phyloP scores from a whole-genome alignment of 2,329 filamentous ascomycete genomes.

The Botryotinia calthae region DNA sequence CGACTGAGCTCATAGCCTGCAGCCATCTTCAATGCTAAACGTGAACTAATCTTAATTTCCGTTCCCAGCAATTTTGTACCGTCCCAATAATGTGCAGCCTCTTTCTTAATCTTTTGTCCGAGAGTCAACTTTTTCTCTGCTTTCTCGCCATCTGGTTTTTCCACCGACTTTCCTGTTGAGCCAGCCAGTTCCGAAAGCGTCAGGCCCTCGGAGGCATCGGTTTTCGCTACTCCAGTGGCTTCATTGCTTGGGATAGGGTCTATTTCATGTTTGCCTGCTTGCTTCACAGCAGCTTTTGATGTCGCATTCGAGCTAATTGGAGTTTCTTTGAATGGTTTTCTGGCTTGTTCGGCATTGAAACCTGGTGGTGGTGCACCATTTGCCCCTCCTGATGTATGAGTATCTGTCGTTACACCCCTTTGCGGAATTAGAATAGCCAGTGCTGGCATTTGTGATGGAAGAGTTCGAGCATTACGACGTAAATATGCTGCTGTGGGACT shows the following conservation, averaged over 20 bases:
- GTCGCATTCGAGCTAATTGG: slow-evolving; percentile 36
- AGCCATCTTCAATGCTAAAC: slow-evolving; percentile 93
- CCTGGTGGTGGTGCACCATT: slow-evolving; percentile 63
- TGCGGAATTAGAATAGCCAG: slow-evolving; percentile 57
- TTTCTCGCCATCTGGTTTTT: slow-evolving; percentile 64
- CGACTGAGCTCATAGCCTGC: slow-evolving; percentile 95
- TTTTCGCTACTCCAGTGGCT: slow-evolving; percentile 37
- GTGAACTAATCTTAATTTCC: slow-evolving; percentile 89
- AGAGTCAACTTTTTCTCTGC: slow-evolving; percentile 84
- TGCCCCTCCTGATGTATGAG: slow-evolving; percentile 48
- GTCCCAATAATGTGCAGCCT: slow-evolving; percentile 94
- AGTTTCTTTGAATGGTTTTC: slow-evolving; percentile 54
- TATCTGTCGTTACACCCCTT: slow-evolving; percentile 58
- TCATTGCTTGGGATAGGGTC: slow-evolving; percentile 30
- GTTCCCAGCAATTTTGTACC: slow-evolving; percentile 91
- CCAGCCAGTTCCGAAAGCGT: slow-evolving; percentile 60
- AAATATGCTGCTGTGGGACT: slow-evolving; percentile 36
- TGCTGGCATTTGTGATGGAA: slow-evolving; percentile 43
- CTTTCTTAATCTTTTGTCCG: slow-evolving; percentile 92
- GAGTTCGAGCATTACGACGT: slow-evolving; percentile 37
- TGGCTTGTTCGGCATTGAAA: slow-evolving; percentile 67
- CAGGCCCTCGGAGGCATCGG: slow-evolving; percentile 35
- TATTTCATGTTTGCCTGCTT: slow-evolving; percentile 32
- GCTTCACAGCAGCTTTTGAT: slow-evolving; percentile 32
- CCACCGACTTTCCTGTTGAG: slow-evolving; percentile 59